Conservation (phyloP, 148 eudicot species). For the Fagopyrum homotropicum region DNA sequence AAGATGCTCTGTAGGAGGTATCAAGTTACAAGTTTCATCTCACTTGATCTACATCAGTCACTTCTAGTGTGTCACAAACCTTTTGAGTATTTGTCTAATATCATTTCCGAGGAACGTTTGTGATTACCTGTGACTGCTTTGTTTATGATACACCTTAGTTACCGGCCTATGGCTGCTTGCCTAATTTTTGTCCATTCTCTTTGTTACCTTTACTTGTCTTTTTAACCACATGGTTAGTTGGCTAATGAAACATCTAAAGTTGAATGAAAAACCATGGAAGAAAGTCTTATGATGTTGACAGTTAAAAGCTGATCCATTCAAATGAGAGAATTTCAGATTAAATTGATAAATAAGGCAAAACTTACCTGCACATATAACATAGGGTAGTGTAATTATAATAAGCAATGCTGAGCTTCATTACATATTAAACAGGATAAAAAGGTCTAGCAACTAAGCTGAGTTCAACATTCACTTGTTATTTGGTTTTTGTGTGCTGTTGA, state of each 20-base stretch:
- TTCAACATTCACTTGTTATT: background rate
- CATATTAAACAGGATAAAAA: background rate
- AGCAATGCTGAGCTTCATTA: too few relatives aligned
- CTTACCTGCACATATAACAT: too few relatives aligned
- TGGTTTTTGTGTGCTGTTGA: background rate
- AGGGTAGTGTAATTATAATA: too few relatives aligned
- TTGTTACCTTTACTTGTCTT: background rate
- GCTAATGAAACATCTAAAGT: background rate
- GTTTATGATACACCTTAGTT: background rate
- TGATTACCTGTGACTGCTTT: too few relatives aligned
- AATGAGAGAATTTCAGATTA: too few relatives aligned
- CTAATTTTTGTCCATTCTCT: background rate
- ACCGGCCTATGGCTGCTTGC: background rate
- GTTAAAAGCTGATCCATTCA: too few relatives aligned
- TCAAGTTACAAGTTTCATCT: background rate
- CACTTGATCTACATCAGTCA: background rate
- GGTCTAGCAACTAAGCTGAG: background rate
- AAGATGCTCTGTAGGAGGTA: slow-evolving; percentile 32
- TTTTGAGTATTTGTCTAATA: too few relatives aligned
- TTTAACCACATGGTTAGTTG: background rate
- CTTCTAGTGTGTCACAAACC: background rate
- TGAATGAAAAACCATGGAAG: too few relatives aligned
- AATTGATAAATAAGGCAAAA: too few relatives aligned
- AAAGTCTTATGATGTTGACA: too few relatives aligned
- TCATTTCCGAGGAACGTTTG: too few relatives aligned